These are phyloP conservation scores for Clonostachys chloroleuca DNA, from an alignment of 2,329 filamentous ascomycete genomes.

Conservation along the genomic window DNA sequence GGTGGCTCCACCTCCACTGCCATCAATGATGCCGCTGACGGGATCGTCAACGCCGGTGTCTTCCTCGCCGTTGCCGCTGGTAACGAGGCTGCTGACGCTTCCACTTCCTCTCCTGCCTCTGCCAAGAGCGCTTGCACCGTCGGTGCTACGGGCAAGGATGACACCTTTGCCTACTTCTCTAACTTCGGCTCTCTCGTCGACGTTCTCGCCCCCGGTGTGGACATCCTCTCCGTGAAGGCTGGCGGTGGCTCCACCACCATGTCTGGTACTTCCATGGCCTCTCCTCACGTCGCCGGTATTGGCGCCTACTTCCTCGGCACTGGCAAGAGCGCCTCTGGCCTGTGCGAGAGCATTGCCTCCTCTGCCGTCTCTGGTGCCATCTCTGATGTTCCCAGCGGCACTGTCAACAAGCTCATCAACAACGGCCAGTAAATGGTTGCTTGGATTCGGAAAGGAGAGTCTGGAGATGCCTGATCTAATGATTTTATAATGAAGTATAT, in stretches of 20 bases:
- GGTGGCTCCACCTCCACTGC: conserved; percentile 38
- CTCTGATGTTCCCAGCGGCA: conserved; percentile 32
- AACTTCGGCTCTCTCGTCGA: conserved; percentile 44
- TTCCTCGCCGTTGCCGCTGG: conserved; percentile 53
- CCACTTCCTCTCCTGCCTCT: conserved; percentile 38
- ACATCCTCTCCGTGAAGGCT: conserved; percentile 38
- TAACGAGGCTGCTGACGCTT: conserved; percentile 38
- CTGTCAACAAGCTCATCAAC: conserved; percentile 49
- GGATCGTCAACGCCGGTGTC: conserved; percentile 34
- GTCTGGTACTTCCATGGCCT: conserved; percentile 36
- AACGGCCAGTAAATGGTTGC: conserved; percentile 31
- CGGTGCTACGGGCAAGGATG: conserved; percentile 31
- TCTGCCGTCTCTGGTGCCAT: conserved; percentile 35
- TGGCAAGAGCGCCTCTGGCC: conserved; percentile 31
- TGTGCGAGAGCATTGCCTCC: conserved; percentile 39
- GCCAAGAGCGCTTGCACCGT: conserved; percentile 42
- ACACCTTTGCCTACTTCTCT: conserved; percentile 37
- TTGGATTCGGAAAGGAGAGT: too few species aligned
- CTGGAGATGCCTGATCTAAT: too few species aligned
- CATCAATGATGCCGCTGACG: conserved; percentile 41
- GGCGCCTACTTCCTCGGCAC: conserved; percentile 34
- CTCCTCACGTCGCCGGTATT: conserved; percentile 32
- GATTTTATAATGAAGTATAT: too few species aligned
- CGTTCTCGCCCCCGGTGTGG: conserved; percentile 41
- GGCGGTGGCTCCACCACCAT: conserved; percentile 27